Percentiles rank a stretch among this genome's conserved stretches.
Conservation (phyloP, 1,139 yeast species). For the Pichia kudriavzevii region DNA sequence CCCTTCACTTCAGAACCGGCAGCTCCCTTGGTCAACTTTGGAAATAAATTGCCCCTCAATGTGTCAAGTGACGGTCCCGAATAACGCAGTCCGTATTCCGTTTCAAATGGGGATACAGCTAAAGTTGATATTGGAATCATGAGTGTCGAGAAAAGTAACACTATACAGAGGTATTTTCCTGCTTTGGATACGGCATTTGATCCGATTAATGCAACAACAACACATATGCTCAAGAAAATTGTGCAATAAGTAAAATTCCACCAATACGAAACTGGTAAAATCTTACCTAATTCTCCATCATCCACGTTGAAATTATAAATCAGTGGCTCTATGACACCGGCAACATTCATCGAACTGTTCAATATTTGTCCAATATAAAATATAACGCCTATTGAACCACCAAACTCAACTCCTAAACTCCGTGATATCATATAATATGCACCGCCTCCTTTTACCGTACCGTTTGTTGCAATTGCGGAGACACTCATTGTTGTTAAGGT, state of each 20-base stretch:
- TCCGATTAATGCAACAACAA: slow-evolving; percentile 75
- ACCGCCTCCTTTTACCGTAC: slow-evolving; percentile 79
- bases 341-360: slow-evolving; percentile 70
- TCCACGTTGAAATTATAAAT: slow-evolving; percentile 54
- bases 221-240: slow-evolving; percentile 57
- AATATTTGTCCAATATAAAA: slow-evolving; percentile 72
- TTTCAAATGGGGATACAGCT: slow-evolving; percentile 52
- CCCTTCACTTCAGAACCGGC: slow-evolving; percentile 72
- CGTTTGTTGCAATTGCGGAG: slow-evolving; percentile 76
- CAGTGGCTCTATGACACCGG: slow-evolving; percentile 71
- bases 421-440: slow-evolving; percentile 79
- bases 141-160: slow-evolving; percentile 64
- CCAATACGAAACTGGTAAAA: slow-evolving; percentile 53
- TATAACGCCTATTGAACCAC: slow-evolving; percentile 74
- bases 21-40: slow-evolving; percentile 80
- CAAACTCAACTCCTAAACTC: slow-evolving; percentile 76
- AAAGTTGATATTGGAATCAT: slow-evolving; percentile 78
- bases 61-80: slow-evolving; percentile 71
- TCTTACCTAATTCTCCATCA: slow-evolving; percentile 47
- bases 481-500: slow-evolving; percentile 64
- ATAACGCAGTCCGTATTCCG: slow-evolving; percentile 44
- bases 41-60: slow-evolving; percentile 56
- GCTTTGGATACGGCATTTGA: slow-evolving; percentile 78
- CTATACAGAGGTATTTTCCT: slow-evolving; percentile 64
- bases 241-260: slow-evolving; percentile 45